Conservation (phyloP, 345 rosid species). For the Sisymbrium irio region DNA sequence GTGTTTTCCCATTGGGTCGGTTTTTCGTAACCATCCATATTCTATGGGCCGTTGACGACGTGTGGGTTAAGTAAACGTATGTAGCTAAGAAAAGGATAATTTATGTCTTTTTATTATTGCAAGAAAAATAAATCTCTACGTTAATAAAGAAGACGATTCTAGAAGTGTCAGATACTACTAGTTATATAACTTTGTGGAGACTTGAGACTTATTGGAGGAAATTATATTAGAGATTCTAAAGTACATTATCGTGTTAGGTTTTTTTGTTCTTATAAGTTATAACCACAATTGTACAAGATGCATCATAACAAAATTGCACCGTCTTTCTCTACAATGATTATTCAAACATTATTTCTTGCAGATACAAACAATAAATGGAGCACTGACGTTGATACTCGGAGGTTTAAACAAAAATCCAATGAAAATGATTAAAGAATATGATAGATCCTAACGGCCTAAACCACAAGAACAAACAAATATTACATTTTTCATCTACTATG, state of each 20-base stretch:
- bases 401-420: too few relatives aligned
- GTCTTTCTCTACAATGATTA: neutral
- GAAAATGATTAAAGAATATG: too few relatives aligned
- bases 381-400: too few relatives aligned
- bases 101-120: neutral
- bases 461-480: too few relatives aligned
- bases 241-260: neutral
- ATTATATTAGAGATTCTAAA: neutral
- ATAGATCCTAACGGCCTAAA: too few relatives aligned
- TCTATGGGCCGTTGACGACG: constrained; percentile 33
- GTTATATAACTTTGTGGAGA: too few relatives aligned
- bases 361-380: too few relatives aligned
- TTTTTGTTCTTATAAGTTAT: too few relatives aligned
- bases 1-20: constrained; percentile 12
- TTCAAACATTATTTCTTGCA: too few relatives aligned
- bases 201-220: too few relatives aligned
- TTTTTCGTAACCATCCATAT: constrained; percentile 15
- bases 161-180: too few relatives aligned
- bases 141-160: neutral
- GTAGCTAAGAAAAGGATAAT: constrained; percentile 29
- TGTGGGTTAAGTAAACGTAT: constrained; percentile 28
- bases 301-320: neutral
- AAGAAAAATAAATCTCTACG: neutral
- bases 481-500: too few relatives aligned
- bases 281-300: neutral